Percentiles rank a stretch among this genome's conserved stretches.
Conservation (phyloP, 306 rosid species). For the Sicyos baderoa region DNA sequence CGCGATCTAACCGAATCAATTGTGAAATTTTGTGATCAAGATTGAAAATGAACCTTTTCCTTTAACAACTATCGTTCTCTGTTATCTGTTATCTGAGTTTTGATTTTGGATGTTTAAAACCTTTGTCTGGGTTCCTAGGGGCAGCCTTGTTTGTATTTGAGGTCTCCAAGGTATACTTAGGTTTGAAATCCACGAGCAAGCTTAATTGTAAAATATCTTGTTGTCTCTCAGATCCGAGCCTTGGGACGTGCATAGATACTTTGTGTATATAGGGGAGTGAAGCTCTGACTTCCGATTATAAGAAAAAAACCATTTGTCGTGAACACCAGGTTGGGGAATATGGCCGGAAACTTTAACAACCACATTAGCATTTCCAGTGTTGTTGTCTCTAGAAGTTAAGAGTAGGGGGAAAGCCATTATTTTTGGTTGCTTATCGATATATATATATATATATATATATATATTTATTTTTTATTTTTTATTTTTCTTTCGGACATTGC, state of each 20-base stretch:
- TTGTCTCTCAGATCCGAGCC: no score
- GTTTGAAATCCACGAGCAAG: no score
- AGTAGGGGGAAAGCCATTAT: not conserved
- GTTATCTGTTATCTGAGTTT: not conserved
- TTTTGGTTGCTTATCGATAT: slow-evolving; percentile 3
- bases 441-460: no score
- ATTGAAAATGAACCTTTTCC: not conserved
- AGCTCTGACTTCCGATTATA: no score
- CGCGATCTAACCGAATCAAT: not conserved
- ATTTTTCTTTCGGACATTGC: not conserved
- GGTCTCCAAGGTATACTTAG: no score
- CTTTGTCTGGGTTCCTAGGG: not conserved
- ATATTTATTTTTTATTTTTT: not conserved
- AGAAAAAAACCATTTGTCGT: not conserved
- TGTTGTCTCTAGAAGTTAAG: slow-evolving; percentile 4
- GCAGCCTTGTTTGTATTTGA: no score
- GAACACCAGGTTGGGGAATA: not conserved
- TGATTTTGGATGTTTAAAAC: not conserved
- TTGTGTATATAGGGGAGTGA: no score
- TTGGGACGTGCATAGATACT: no score
- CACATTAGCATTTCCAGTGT: not conserved
- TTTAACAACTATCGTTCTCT: not conserved
- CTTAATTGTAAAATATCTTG: no score
- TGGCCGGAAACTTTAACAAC: not conserved
- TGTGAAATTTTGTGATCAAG: not conserved